Conservation (phyloP, 2,329 filamentous ascomycete genomes). For the Phaeomoniella chlamydospora region DNA sequence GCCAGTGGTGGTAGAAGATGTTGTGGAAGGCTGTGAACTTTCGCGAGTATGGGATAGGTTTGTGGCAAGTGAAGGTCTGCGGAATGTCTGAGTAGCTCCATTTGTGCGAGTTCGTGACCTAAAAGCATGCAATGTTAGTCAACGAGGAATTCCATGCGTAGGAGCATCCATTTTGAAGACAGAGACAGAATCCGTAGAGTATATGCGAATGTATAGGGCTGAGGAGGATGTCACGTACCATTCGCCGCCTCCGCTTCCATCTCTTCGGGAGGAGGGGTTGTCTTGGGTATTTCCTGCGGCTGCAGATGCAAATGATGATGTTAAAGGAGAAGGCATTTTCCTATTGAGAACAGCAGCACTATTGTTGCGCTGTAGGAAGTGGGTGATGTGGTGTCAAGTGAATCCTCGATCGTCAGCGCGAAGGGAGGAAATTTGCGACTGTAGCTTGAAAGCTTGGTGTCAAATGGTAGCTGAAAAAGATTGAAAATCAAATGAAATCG, state of each 20-base stretch:
- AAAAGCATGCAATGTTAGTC: conserved; percentile 3
- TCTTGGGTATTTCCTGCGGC: conserved; percentile 59
- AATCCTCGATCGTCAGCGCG: neutral
- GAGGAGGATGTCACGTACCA: conserved; percentile 42
- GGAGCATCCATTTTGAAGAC: conserved; percentile 1
- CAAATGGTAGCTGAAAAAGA: neutral
- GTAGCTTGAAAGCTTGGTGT: neutral
- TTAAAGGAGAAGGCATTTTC: conserved; percentile 60
- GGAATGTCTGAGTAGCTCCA: conserved; percentile 53
- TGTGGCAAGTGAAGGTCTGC: conserved; percentile 46
- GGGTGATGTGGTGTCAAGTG: neutral
- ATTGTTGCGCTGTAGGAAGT: neutral
- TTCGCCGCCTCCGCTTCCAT: conserved; percentile 50
- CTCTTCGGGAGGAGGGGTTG: conserved; percentile 29
- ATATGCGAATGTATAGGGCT: neutral
- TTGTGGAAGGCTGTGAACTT: conserved; percentile 18
- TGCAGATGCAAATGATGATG: conserved; percentile 72
- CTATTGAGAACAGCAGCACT: conserved; percentile 5
- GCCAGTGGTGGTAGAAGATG: conserved; percentile 25
- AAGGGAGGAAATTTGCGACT: neutral
- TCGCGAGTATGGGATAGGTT: conserved; percentile 33
- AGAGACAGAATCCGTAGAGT: neutral
- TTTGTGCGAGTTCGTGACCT: conserved; percentile 50
- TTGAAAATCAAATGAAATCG: neutral
- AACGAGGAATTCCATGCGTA: conserved; percentile 8